Evolutionary conservation across 2,329 filamentous ascomycete species (phyloP), one percentile per base, ranked within the genome.

Genomic region (Paraphaeosphaeria sporulosa): DNA sequence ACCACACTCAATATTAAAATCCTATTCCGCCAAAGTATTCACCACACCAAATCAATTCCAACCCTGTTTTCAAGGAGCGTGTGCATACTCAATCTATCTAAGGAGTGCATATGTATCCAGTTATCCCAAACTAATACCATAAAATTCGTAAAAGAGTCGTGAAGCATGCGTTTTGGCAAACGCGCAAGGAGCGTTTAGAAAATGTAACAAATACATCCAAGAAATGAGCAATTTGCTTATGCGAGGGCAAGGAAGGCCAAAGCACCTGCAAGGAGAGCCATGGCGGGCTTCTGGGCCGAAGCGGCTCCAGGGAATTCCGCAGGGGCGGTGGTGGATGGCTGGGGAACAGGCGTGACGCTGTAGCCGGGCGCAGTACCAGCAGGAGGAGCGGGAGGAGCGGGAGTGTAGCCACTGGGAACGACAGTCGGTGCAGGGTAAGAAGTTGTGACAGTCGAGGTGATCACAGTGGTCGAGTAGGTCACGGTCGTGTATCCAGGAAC

Each of bases 261-360:
- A n/a, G 59, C 64, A 58, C 63, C 64, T 23, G 59, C 63, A 12
- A 65, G 21, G 34, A 67, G 53, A 9, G 57, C 64, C 8, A 57
- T 42, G 23, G 61, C 19, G 10, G 64, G 64, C 58, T 61, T 64
- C 44, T 61, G 65, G 25, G 50, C 36, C 43, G 47, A 32, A 21
- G 58, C 63, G 23, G 63, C 64, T 32, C 64, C 64, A 13, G 63
- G 59, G 60, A 66, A 66, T 51, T 65, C 48, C 13, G 50, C 12
- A 23, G 55, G 49, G 4, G 56, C 4, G 1, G 53, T 44, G 40
- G 57, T 13, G 9, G 51, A 27, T 1, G 53, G 30, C 17, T 55
- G 21, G n/a, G 60, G 43, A 3, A 49, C 44, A 2, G 62, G 38
- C 17, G 59, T 25, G 6, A 49, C 19, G 19, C 59, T 46, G 30